Conservation (phyloP, 2,329 filamentous ascomycete species). For the Emergomyces africanus region DNA sequence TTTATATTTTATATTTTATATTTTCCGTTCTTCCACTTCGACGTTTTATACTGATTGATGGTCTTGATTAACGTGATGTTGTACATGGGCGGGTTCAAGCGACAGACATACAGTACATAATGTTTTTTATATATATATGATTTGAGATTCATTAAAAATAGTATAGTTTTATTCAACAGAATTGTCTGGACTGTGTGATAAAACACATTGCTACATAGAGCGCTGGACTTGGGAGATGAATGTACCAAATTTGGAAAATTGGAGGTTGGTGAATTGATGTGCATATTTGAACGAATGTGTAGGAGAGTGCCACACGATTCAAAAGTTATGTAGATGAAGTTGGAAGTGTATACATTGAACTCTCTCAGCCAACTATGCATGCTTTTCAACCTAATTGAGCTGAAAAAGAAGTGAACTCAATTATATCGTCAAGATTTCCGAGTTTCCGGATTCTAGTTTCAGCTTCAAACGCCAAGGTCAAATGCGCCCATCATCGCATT, state of each 20-base stretch:
- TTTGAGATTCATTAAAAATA: background rate
- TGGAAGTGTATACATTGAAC: background rate
- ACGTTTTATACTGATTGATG: no score
- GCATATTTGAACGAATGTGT: background rate
- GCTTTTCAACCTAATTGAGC: background rate
- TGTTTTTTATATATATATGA: background rate
- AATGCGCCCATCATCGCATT: slow-evolving; percentile 1
- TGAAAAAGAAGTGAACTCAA: background rate
- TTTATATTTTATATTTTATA: no score
- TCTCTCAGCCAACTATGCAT: background rate
- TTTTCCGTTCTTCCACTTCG: no score
- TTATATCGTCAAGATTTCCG: background rate
- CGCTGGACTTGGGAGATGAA: background rate
- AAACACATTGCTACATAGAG: background rate
- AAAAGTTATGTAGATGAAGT: background rate
- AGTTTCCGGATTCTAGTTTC: background rate
- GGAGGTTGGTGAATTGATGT: background rate
- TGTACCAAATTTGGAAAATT: background rate
- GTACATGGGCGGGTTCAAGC: background rate
- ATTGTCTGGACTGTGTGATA: background rate
- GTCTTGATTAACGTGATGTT: background rate
- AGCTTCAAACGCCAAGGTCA: background rate
- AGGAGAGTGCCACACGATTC: background rate
- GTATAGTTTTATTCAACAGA: background rate
- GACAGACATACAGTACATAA: background rate